Conservation (phyloP, 2,329 filamentous ascomycete species). For the Colletotrichum musae region DNA sequence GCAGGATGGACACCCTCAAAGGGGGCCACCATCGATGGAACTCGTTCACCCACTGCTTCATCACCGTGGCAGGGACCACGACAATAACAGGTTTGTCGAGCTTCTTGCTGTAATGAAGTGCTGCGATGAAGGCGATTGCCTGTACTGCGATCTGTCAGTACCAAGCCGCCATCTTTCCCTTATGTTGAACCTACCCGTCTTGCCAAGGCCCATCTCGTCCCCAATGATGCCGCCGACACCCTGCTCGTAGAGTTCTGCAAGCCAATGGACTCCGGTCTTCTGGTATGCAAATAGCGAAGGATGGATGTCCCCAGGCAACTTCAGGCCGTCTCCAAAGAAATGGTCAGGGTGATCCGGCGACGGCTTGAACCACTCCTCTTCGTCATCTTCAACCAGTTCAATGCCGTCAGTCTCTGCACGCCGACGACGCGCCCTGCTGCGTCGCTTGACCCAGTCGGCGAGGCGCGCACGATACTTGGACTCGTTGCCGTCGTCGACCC, state of each 20-base stretch:
- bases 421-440: constrained; percentile 58
- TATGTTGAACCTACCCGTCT: constrained; percentile 69
- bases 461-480: constrained; percentile 82
- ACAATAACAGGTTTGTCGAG: constrained; percentile 89
- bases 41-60: constrained; percentile 98
- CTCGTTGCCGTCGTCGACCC: constrained; percentile 92
- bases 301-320: constrained; percentile 91
- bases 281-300: constrained; percentile 96
- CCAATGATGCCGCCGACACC: constrained; percentile 94
- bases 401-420: constrained; percentile 50
- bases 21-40: constrained; percentile 99
- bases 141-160: constrained; percentile 58
- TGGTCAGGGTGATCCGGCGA: constrained; percentile 87
- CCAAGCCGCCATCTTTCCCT: neutral
- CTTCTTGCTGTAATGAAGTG: constrained; percentile 91
- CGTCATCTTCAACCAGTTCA: constrained; percentile 59
- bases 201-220: constrained; percentile 99
- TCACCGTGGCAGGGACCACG: constrained; percentile 92
- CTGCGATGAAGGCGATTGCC: constrained; percentile 84
- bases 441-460: constrained; percentile 77
- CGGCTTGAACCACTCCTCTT: constrained; percentile 84
- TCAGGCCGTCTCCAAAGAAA: constrained; percentile 80
- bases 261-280: constrained; percentile 96
- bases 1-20: constrained; percentile 93
- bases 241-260: constrained; percentile 92